phyloP scores from a whole-genome alignment of 2,329 filamentous ascomycete genomes.

The Aspergillus pseudotamarii region DNA sequence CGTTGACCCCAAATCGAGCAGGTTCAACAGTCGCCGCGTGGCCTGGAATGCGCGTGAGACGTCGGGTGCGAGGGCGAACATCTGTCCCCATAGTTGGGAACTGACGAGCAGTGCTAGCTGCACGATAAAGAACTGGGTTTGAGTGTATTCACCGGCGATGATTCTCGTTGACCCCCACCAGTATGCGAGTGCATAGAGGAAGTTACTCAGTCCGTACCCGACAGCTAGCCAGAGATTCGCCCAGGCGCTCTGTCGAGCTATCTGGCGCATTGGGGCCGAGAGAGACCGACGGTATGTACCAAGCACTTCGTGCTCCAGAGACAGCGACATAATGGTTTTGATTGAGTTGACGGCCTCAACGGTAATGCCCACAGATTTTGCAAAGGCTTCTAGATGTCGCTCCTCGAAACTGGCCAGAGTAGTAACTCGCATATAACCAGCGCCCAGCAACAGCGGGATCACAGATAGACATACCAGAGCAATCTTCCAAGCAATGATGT shows the following conservation, averaged over 20 bases:
- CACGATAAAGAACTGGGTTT: slow-evolving; percentile 73
- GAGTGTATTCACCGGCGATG: slow-evolving; percentile 64
- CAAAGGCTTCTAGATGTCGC: slow-evolving; percentile 54
- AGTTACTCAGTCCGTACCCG: slow-evolving; percentile 56
- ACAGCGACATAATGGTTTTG: slow-evolving; percentile 55
- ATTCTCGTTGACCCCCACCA: slow-evolving; percentile 79
- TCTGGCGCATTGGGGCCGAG: slow-evolving; percentile 47
- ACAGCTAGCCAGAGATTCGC: slow-evolving; percentile 51
- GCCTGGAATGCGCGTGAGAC: slow-evolving; percentile 63
- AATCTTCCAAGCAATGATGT: slow-evolving; percentile 76
- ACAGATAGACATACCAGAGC: slow-evolving; percentile 71
- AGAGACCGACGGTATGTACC: slow-evolving; percentile 50
- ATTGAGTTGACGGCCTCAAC: slow-evolving; percentile 58
- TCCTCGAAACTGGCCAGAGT: slow-evolving; percentile 63
- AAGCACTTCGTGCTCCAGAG: slow-evolving; percentile 54
- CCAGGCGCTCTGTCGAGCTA: slow-evolving; percentile 42
- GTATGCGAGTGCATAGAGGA: slow-evolving; percentile 75
- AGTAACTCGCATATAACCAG: slow-evolving; percentile 68
- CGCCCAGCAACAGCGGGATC: slow-evolving; percentile 68
- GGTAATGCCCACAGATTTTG: slow-evolving; percentile 54
- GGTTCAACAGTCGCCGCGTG: slow-evolving; percentile 61
- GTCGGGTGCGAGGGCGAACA: slow-evolving; percentile 75
- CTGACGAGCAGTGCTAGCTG: slow-evolving; percentile 71
- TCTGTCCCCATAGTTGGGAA: slow-evolving; percentile 71
- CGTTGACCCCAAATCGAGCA: slow-evolving; percentile 43